phyloP scores from a whole-genome alignment of 2,329 filamentous ascomycete genomes.

The Neofusicoccum sp. region DNA sequence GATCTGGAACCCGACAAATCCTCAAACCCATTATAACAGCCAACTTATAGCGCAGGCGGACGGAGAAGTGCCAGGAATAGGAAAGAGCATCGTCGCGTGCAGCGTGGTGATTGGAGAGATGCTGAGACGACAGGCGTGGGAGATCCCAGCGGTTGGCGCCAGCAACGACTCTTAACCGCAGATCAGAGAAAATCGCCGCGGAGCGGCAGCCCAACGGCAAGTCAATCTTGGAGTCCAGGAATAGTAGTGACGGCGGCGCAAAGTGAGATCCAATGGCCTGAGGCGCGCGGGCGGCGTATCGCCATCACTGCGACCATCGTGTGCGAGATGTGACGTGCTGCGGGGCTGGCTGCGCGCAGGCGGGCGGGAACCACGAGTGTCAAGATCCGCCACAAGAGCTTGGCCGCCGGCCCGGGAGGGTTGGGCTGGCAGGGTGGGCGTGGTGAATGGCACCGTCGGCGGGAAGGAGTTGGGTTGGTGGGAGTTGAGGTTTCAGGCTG shows the following conservation, averaged over 20 bases:
- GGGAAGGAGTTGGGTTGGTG: not conserved
- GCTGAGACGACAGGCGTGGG: constrained; percentile 10
- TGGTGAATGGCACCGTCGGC: not conserved
- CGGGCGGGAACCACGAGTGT: not conserved
- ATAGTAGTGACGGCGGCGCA: not conserved
- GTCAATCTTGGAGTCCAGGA: not conserved
- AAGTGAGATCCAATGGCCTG: not conserved
- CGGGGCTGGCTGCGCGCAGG: not conserved
- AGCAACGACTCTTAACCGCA: not conserved
- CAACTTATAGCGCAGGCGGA: not conserved
- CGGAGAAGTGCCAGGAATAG: not conserved
- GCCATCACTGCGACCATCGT: not conserved
- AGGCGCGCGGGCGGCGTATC: not conserved
- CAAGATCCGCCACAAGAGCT: not conserved
- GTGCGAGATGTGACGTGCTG: not conserved
- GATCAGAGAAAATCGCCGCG: not conserved
- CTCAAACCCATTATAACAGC: not conserved
- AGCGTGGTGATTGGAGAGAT: not conserved
- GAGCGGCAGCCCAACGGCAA: not conserved
- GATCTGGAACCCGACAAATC: constrained; percentile 1
- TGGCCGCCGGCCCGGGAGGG: not conserved
- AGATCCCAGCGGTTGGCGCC: constrained; percentile 3
- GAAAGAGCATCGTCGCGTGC: not conserved
- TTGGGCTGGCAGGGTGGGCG: not conserved
- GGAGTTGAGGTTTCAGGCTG: constrained; percentile 1